A percentile compares a stretch with the other conserved stretches of the same genome.
These are phyloP conservation scores for Solanum sejunctum DNA, from an alignment of 257 asterid genomes.

Conservation along the genomic window DNA sequence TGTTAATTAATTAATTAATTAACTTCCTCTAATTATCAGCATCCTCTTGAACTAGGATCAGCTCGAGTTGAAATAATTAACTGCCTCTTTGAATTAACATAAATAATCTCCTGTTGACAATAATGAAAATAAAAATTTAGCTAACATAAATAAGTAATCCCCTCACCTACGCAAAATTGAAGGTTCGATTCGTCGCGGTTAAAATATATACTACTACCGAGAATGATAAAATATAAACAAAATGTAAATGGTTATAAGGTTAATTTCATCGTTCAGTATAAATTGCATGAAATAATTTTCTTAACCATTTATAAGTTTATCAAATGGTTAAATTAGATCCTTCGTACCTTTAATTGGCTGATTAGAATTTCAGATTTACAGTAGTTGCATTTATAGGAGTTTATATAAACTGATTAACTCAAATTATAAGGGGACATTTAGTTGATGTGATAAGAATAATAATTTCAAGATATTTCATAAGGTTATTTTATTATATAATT, in stretches of 20 bases:
- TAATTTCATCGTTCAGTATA: not conserved
- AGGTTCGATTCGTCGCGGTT: not conserved
- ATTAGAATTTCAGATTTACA: not conserved
- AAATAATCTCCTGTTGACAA: not conserved
- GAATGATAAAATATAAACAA: not conserved
- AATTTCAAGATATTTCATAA: not conserved
- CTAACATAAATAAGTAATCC: not conserved
- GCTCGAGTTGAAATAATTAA: not conserved
- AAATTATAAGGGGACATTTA: not conserved
- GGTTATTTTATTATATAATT: no score
- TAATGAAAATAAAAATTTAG: not conserved
- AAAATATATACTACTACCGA: not conserved
- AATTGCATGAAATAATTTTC: not conserved
- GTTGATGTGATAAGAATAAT: not conserved
- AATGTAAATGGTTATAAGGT: not conserved
- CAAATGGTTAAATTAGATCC: not conserved
- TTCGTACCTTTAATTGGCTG: not conserved
- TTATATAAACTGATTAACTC: not conserved
- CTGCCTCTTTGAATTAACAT: not conserved
- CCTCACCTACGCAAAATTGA: not conserved
- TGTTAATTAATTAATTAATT: not conserved
- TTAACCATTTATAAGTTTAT: not conserved
- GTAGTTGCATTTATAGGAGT: not conserved
- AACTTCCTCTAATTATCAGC: not conserved
- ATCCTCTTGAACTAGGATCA: not conserved